These are phyloP conservation scores for Capniomyces stellatus DNA, from an alignment of 371 early-diverging fungal genomes.

Conservation along the genomic window DNA sequence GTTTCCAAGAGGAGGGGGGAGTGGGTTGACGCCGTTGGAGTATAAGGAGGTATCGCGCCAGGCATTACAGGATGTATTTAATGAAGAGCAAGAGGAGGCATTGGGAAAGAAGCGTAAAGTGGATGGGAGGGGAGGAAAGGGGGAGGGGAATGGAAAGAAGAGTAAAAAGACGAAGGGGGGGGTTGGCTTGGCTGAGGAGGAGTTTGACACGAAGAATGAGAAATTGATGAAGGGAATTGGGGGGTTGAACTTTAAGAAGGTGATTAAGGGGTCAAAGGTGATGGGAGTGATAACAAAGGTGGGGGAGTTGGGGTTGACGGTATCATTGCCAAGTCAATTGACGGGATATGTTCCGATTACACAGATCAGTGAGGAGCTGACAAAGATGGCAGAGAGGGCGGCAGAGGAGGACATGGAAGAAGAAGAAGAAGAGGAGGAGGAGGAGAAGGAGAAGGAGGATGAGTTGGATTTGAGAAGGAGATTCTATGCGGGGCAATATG, in stretches of 20 bases:
- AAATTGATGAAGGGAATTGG: conserved; percentile 28
- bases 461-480: conserved; percentile 26
- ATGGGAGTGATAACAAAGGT: conserved; percentile 65
- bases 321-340: conserved; percentile 37
- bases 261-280: conserved; percentile 50
- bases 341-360: conserved; percentile 37
- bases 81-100: conserved; percentile 13
- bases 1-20: conserved; percentile 71
- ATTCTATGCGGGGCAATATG: conserved; percentile 33
- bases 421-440: conserved; percentile 20
- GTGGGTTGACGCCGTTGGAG: conserved; percentile 63
- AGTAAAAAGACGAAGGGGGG: conserved; percentile 4
- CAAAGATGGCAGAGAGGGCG: conserved; percentile 30
- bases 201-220: conserved; percentile 17
- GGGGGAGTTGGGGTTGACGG: conserved; percentile 55
- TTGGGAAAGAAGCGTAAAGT: conserved; percentile 24
- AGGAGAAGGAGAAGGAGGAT: conserved; percentile 15
- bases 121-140: too few species aligned
- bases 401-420: conserved; percentile 20
- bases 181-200: conserved; percentile 6
- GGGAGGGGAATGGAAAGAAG: not conserved
- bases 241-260: conserved; percentile 38
- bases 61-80: conserved; percentile 41
- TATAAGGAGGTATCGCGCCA: conserved; percentile 54
- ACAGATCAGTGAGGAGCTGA: conserved; percentile 33